These are phyloP conservation scores for Coprinellus aureogranulatus DNA, from an alignment of 768 basidiomycete genomes.

Conservation along the genomic window DNA sequence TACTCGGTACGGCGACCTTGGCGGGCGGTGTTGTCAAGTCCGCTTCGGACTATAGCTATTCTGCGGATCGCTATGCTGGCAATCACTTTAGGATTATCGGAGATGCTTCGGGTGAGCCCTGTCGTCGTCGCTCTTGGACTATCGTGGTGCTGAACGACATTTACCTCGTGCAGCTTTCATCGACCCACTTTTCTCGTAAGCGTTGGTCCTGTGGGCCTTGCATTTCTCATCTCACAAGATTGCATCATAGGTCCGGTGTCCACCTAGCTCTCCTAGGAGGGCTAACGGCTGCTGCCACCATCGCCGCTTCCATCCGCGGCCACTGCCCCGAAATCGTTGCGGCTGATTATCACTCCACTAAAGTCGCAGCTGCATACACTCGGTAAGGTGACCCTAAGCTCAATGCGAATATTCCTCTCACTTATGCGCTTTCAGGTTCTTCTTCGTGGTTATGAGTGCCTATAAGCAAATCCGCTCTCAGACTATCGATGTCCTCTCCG, in stretches of 20 bases:
- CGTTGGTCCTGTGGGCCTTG: neutral
- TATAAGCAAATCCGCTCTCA: constrained; percentile 48
- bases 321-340: constrained; percentile 29
- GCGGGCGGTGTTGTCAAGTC: constrained; percentile 22
- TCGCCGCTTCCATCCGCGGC: constrained; percentile 31
- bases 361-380: constrained; percentile 33
- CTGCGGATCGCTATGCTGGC: constrained; percentile 30
- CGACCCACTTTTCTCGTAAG: constrained; percentile 24
- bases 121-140: too few relatives aligned
- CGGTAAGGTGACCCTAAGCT: constrained; percentile 19
- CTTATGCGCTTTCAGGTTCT: constrained; percentile 29
- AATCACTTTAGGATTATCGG: constrained; percentile 31
- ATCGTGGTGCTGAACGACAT: neutral
- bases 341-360: constrained; percentile 28
- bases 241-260: constrained; percentile 23
- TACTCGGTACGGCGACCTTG: constrained; percentile 25
- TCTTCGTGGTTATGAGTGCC: constrained; percentile 45
- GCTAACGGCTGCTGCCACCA: constrained; percentile 33
- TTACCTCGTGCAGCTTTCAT: constrained; percentile 20
- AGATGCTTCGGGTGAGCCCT: constrained; percentile 28
- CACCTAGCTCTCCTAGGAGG: constrained; percentile 32
- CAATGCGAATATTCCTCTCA: too few relatives aligned
- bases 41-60: constrained; percentile 37
- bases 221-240: neutral
- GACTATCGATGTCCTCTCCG: constrained; percentile 34